These are phyloP conservation scores for Coelastrella sp. DNA, from an alignment of 139 green algal genomes.

Conservation along the genomic window DNA sequence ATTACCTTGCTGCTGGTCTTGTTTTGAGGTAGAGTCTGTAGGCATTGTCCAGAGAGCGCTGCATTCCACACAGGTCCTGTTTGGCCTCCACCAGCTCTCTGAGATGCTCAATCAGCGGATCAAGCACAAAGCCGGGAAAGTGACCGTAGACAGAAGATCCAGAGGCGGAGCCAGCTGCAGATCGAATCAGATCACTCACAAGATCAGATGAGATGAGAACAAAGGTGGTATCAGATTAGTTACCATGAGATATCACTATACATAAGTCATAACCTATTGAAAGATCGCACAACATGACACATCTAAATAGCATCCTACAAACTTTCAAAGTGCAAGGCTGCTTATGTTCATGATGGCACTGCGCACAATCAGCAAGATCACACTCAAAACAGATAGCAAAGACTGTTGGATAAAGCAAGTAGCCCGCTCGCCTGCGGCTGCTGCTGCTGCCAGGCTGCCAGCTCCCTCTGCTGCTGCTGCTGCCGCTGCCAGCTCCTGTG, in stretches of 20 bases:
- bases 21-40: slow-evolving; percentile 93
- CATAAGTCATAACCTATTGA: no score
- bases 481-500: slow-evolving; percentile 12
- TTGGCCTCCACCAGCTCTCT: slow-evolving; percentile 54
- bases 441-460: neutral
- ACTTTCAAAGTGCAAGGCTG: neutral
- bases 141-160: slow-evolving; percentile 68
- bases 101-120: slow-evolving; percentile 74
- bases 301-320: neutral
- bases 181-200: neutral
- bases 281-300: no score
- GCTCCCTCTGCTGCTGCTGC: slow-evolving; percentile 9
- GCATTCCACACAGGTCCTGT: slow-evolving; percentile 63
- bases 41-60: slow-evolving; percentile 76
- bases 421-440: neutral
- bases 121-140: slow-evolving; percentile 78
- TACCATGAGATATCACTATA: no score
- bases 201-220: no score
- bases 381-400: no score
- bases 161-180: slow-evolving; percentile 9
- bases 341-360: neutral
- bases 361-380: no score
- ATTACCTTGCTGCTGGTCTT: slow-evolving; percentile 72
- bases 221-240: no score
- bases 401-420: no score